Base-by-base conservation (phyloP, 495 filamentous ascomycete species). In the Aspergillus carlsbadensis region DNA sequence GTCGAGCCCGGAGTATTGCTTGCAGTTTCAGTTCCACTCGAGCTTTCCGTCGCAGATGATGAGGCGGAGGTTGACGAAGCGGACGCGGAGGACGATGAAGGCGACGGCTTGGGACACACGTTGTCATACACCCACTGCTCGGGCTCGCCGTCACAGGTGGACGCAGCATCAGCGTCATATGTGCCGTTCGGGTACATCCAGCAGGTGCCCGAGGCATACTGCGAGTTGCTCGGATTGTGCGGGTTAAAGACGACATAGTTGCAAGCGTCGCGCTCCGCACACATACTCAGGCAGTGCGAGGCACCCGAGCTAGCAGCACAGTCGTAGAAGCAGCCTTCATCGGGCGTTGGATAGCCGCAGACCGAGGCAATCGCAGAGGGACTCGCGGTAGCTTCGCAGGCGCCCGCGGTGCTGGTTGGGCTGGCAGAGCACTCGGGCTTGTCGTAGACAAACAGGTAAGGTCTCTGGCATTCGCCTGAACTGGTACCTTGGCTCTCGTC, bases 361-460 rank as follows among this genome's bases (percentile, higher is more conserved):
- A 61, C 63, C 40, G 63, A 63, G 55, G 65, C 63, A 61, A 68
- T 49, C 36, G 63, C 65, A 58, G 62, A 63, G 51, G 65, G 65
- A 52, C 57, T 65, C 47, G 45, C 63, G 47, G 65, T 68, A 42
- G 65, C 65, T 31, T 59, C 45, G 60, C 63, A 68, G 52, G 52
- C 63, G 29, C 52, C 57, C 13, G n/a, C n/a, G n/a, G n/a, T n/a
- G n/a, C n/a, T n/a, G n/a, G n/a, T n/a, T n/a, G n/a, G n/a, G n/a
- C n/a, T 8, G 4, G 26, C 8, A 4, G 26, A 8, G 8, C 26
- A 29, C 26, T 29, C 26, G 26, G 26, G 26, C 26, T 29, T 29
- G 26, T 29, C 26, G 26, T 29, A 29, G 4, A 29, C 26, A 8
- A 8, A 29, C 8, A 29, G 26, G 4, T 8, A 29, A 8, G 26